Conservation (phyloP, 495 filamentous ascomycete genomes). For the Halenospora varia region DNA sequence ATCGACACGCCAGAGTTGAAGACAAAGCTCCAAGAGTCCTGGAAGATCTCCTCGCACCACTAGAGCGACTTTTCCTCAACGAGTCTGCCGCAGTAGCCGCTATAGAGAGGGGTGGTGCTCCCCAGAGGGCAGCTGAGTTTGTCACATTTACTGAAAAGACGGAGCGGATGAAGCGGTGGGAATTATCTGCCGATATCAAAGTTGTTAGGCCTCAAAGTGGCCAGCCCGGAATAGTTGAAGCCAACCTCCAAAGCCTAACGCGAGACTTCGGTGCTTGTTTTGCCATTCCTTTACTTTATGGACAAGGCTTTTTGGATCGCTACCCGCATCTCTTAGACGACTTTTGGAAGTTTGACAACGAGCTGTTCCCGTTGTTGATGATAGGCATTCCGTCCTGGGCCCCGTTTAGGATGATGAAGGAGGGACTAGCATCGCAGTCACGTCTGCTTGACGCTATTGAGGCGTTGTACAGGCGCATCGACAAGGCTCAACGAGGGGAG, state of each 20-base stretch:
- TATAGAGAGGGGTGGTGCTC: background rate
- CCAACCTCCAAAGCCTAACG: conserved; percentile 1
- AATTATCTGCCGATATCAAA: background rate
- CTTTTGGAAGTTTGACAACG: conserved; percentile 20
- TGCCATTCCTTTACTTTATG: background rate
- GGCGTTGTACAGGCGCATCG: background rate
- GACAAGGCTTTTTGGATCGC: background rate
- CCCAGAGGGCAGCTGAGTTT: background rate
- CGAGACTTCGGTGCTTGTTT: background rate
- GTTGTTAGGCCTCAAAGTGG: background rate
- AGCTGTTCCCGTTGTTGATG: conserved; percentile 16
- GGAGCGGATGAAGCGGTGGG: background rate
- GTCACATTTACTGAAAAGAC: background rate
- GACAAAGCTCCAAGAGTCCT: background rate
- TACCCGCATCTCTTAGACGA: conserved; percentile 8
- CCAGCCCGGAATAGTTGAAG: too few species aligned
- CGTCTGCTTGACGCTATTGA: conserved; percentile 7
- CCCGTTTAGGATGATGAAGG: conserved; percentile 18
- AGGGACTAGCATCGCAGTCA: conserved; percentile 6
- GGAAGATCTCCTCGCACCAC: background rate
- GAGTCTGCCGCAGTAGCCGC: background rate
- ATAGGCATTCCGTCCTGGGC: conserved; percentile 17
- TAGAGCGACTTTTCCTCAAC: background rate
- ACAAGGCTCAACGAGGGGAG: background rate
- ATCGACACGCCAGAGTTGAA: background rate